These are phyloP conservation scores for Fagopyrum esculentum DNA, from an alignment of 148 eudicot genomes.

Conservation along the genomic window DNA sequence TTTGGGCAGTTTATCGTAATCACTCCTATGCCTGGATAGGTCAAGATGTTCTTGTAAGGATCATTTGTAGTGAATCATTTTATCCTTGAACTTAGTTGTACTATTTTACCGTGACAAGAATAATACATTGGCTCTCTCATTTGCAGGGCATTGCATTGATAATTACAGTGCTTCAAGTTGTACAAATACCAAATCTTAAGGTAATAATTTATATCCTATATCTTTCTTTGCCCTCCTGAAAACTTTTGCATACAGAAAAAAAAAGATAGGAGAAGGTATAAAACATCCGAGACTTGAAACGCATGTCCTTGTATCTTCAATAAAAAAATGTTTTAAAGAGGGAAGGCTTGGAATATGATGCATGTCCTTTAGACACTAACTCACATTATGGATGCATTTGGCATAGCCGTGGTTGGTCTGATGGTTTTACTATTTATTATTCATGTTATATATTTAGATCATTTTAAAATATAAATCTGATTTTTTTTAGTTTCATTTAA, in stretches of 20 bases:
- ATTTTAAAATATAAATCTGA: neutral
- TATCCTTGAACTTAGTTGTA: neutral
- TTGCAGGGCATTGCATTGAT: slow-evolving; percentile 78
- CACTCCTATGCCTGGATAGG: slow-evolving; percentile 74
- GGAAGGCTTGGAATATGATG: neutral
- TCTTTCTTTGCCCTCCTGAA: neutral
- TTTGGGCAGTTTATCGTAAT: slow-evolving; percentile 67
- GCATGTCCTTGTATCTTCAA: neutral
- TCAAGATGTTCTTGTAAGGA: slow-evolving; percentile 88
- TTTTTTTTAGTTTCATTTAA: neutral
- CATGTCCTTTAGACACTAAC: neutral
- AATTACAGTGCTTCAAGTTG: slow-evolving; percentile 73
- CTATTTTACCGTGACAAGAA: neutral
- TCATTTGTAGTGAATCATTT: neutral
- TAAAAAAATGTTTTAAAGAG: neutral
- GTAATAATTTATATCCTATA: slow-evolving; percentile 23
- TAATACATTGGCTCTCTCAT: slow-evolving; percentile 6
- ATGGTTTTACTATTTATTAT: neutral
- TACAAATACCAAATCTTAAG: slow-evolving; percentile 87
- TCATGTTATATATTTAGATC: neutral
- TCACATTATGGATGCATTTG: neutral
- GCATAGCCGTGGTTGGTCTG: neutral
- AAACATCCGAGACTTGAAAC: neutral
- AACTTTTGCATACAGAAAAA: neutral
- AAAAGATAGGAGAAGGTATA: neutral